These are phyloP conservation scores for Dendrobium catenatum DNA, from an alignment of 106 monocot genomes.

Conservation along the genomic window DNA sequence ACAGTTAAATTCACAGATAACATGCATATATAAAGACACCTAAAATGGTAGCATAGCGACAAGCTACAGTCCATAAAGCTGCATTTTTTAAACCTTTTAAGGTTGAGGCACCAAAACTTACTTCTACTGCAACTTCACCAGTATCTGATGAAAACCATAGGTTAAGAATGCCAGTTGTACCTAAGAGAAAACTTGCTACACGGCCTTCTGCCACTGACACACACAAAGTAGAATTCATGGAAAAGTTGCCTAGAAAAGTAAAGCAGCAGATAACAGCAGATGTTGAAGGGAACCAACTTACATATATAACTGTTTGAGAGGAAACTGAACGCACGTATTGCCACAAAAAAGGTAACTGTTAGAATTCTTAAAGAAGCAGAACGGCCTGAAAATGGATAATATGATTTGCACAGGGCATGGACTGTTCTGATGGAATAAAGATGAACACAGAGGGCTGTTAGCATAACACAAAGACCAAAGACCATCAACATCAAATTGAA, in stretches of 20 bases:
- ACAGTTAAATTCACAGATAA: slow-evolving; percentile 9
- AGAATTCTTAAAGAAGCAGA: slow-evolving; percentile 13
- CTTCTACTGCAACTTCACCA: slow-evolving; percentile 35
- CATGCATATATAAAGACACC: neutral
- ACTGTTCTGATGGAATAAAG: slow-evolving; percentile 30
- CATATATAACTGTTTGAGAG: slow-evolving; percentile 98
- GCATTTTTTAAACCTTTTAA: neutral
- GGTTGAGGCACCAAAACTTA: slow-evolving; percentile 24
- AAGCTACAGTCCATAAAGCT: neutral
- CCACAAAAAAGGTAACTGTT: slow-evolving; percentile 35
- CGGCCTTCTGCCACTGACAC: slow-evolving; percentile 78
- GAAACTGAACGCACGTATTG: slow-evolving; percentile 73
- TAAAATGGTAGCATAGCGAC: neutral
- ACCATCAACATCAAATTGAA: slow-evolving; percentile 82
- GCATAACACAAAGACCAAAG: slow-evolving; percentile 52
- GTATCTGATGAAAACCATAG: slow-evolving; percentile 31
- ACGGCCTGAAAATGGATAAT: neutral
- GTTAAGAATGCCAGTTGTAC: slow-evolving; percentile 49
- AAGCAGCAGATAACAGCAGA: neutral
- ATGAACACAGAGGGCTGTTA: slow-evolving; percentile 55
- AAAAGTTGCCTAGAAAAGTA: neutral
- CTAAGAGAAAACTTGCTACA: slow-evolving; percentile 86
- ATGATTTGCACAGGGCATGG: slow-evolving; percentile 9
- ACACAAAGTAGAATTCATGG: neutral
- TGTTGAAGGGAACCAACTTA: slow-evolving; percentile 33